Percentiles rank a stretch among this genome's conserved stretches.
phyloP scores from a whole-genome alignment of 2,329 filamentous ascomycete species.

The Aciculosporium take region DNA sequence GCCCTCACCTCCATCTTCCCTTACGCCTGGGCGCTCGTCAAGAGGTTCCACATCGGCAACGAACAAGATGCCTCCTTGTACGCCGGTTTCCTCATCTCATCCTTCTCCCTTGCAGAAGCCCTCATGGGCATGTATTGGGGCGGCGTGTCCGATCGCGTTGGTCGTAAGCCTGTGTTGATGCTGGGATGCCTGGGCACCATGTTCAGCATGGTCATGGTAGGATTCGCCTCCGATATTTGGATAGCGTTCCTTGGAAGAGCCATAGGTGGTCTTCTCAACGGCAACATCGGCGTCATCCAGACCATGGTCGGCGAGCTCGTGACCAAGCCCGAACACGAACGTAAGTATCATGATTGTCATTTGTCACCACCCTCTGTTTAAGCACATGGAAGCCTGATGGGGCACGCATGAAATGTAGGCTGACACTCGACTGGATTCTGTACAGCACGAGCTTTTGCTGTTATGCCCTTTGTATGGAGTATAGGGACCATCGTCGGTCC shows the following conservation, averaged over 20 bases:
- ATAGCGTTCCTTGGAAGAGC: slow-evolving; percentile 62
- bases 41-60: slow-evolving; percentile 57
- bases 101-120: slow-evolving; percentile 71
- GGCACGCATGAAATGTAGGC: slow-evolving; percentile 2
- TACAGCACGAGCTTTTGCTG: slow-evolving; percentile 68
- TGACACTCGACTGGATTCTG: slow-evolving; percentile 6
- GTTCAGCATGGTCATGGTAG: slow-evolving; percentile 68
- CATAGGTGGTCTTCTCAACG: slow-evolving; percentile 71
- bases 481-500: slow-evolving; percentile 83
- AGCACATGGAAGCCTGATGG: background rate
- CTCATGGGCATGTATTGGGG: slow-evolving; percentile 84
- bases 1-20: slow-evolving; percentile 88
- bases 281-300: slow-evolving; percentile 81
- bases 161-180: slow-evolving; percentile 73
- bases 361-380: too few species aligned
- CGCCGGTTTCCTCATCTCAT: slow-evolving; percentile 74
- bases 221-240: slow-evolving; percentile 73
- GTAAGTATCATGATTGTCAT: slow-evolving; percentile 38
- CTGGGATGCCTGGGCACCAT: slow-evolving; percentile 72
- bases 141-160: slow-evolving; percentile 63
- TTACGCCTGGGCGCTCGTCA: slow-evolving; percentile 76
- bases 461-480: slow-evolving; percentile 92
- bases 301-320: slow-evolving; percentile 89
- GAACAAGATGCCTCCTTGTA: slow-evolving; percentile 72
- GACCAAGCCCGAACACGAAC: slow-evolving; percentile 71